Evolutionary conservation across 2,329 filamentous ascomycete genomes (phyloP).

Genomic region (Mariannaea elegans): DNA sequence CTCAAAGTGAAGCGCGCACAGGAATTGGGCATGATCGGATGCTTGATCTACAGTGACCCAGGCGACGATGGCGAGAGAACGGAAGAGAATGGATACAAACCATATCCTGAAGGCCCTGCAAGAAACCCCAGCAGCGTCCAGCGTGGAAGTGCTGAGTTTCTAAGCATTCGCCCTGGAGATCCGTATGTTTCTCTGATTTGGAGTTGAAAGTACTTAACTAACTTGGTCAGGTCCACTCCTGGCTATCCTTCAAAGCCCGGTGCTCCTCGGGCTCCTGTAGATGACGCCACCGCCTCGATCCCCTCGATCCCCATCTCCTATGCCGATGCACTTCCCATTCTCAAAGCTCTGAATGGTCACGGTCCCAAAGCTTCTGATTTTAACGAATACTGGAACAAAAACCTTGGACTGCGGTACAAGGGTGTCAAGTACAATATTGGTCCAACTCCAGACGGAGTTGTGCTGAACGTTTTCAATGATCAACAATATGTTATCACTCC

Average conservation of each 20-base stretch:
- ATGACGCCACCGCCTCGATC: conserved; percentile 79
- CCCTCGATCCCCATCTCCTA: conserved; percentile 94
- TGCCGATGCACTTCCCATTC: conserved; percentile 81
- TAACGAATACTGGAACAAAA: conserved; percentile 74
- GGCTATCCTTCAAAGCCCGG: conserved; percentile 94
- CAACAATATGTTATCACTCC: conserved; percentile 85
- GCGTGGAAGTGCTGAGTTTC: conserved; percentile 84
- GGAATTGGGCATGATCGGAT: conserved; percentile 88
- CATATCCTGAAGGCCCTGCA: conserved; percentile 87
- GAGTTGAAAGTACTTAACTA: conserved; percentile 9
- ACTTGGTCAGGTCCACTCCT: conserved; percentile 72
- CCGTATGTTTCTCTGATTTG: conserved; percentile 57
- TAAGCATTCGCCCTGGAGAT: conserved; percentile 76
- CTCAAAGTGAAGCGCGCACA: conserved; percentile 93
- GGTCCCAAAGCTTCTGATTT: conserved; percentile 82
- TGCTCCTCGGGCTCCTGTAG: conserved; percentile 76
- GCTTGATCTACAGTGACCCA: conserved; percentile 86
- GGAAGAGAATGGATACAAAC: conserved; percentile 79
- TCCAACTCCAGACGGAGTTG: conserved; percentile 76
- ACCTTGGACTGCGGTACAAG: conserved; percentile 78
- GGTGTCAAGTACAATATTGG: conserved; percentile 88
- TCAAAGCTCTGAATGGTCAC: conserved; percentile 90
- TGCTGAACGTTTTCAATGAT: conserved; percentile 78
- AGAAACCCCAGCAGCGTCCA: conserved; percentile 90
- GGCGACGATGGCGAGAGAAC: conserved; percentile 87